Percentiles rank a stretch among this genome's conserved stretches.
Conservation (phyloP, 257 asterid species). For the Penstemon eatonii region DNA sequence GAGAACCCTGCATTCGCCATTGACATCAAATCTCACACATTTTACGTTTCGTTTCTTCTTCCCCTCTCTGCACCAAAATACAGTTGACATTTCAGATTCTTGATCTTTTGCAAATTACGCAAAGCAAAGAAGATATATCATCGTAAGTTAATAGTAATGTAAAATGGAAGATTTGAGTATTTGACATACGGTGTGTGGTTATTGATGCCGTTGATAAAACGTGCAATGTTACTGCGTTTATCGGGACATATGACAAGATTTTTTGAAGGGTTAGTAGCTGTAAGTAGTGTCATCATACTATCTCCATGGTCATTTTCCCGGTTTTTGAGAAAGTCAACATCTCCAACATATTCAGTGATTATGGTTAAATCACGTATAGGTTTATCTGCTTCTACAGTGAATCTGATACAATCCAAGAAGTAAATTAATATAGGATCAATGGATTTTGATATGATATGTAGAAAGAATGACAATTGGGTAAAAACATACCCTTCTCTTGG, state of each 20-base stretch:
- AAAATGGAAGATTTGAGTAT: neutral
- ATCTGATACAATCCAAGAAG: slow-evolving; percentile 47
- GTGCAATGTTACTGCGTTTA: slow-evolving; percentile 79
- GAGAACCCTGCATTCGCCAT: slow-evolving; percentile 66
- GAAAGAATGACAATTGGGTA: slow-evolving; percentile 8
- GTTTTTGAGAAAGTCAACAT: slow-evolving; percentile 72
- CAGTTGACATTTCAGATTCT: slow-evolving; percentile 16
- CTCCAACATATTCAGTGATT: slow-evolving; percentile 78
- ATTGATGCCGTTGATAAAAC: slow-evolving; percentile 85
- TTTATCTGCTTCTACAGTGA: slow-evolving; percentile 85
- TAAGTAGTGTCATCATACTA: slow-evolving; percentile 89
- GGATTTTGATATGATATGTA: neutral
- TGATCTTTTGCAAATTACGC: no score
- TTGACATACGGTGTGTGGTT: slow-evolving; percentile 59
- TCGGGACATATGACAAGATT: slow-evolving; percentile 87
- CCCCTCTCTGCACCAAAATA: slow-evolving; percentile 63
- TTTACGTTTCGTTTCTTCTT: slow-evolving; percentile 80
- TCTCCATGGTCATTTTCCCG: slow-evolving; percentile 81
- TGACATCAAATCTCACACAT: slow-evolving; percentile 70
- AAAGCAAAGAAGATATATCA: slow-evolving; percentile 12
- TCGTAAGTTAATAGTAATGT: slow-evolving; percentile 18
- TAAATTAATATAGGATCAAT: neutral
- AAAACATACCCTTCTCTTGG: slow-evolving; percentile 76
- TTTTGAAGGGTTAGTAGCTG: slow-evolving; percentile 52
- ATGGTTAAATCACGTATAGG: slow-evolving; percentile 80